Evolutionary conservation across 2,329 filamentous ascomycete species (phyloP).

Genomic region (Aschersonia sp.): DNA sequence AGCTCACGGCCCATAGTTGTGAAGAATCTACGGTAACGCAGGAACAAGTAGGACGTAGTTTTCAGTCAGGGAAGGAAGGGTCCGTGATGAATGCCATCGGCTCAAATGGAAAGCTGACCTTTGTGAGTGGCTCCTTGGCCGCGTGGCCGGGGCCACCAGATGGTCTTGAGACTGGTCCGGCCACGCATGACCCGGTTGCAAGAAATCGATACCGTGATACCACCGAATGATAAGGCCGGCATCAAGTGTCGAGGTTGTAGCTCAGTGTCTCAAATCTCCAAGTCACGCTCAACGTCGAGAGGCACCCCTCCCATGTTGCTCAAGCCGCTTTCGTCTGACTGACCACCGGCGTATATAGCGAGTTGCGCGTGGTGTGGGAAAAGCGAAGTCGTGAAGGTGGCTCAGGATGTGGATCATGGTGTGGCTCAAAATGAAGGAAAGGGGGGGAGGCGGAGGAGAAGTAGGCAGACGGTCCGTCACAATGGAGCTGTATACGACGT

Average conservation of each 20-base stretch:
- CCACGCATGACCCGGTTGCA: constrained; percentile 12
- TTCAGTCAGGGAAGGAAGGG: constrained; percentile 1
- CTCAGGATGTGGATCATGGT: not conserved
- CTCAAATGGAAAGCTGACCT: constrained; percentile 6
- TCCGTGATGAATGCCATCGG: not conserved
- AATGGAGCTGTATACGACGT: not conserved
- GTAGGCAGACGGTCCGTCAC: not conserved
- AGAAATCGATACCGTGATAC: constrained; percentile 13
- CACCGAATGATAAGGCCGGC: constrained; percentile 11
- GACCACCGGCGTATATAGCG: not conserved
- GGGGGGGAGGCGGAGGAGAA: no score
- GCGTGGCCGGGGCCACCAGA: constrained; percentile 10
- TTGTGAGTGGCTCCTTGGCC: constrained; percentile 12
- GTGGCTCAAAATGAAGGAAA: no score
- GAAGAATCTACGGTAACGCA: constrained; percentile 1
- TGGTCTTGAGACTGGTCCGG: constrained; percentile 5
- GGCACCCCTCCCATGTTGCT: constrained; percentile 8
- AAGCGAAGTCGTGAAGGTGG: not conserved
- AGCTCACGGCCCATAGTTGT: not conserved
- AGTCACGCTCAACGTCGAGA: constrained; percentile 20
- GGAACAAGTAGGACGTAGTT: not conserved
- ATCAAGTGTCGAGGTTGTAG: constrained; percentile 11
- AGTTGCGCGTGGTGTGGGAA: not conserved
- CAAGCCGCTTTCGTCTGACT: not conserved
- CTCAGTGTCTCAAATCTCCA: constrained; percentile 19